These are phyloP conservation scores for Diphasiastrum complanatum DNA, from an alignment of 83 land plant species.

Conservation along the genomic window DNA sequence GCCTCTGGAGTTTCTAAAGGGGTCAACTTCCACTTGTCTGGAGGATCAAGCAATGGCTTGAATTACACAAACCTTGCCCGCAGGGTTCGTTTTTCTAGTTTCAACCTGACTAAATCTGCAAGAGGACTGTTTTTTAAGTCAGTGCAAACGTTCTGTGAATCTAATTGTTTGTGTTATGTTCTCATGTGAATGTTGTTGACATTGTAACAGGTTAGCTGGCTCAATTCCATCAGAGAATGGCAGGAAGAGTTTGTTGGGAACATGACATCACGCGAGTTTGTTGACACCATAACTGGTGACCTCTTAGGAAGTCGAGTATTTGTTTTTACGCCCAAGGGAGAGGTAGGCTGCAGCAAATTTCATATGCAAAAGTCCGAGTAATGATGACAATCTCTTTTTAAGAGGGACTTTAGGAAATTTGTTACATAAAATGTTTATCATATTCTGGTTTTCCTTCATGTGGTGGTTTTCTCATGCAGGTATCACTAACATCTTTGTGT, in stretches of 20 bases:
- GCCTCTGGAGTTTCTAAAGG: not conserved
- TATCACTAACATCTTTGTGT: too few species aligned
- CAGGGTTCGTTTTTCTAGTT: too few species aligned
- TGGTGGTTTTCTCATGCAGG: too few species aligned
- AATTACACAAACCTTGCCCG: conserved; percentile 74
- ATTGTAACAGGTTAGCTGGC: conserved; percentile 79
- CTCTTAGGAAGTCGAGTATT: conserved; percentile 91
- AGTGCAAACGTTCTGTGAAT: too few species aligned
- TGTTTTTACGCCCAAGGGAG: conserved; percentile 96
- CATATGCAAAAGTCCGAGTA: not conserved
- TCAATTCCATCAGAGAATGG: conserved; percentile 97
- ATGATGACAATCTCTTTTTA: too few species aligned
- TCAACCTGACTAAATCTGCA: too few species aligned
- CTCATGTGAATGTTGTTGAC: not conserved
- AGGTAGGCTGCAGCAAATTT: conserved; percentile 33
- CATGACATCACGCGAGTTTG: conserved; percentile 96
- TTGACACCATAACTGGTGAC: conserved; percentile 83
- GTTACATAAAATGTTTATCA: too few species aligned
- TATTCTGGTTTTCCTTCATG: too few species aligned
- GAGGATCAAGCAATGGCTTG: conserved; percentile 42
- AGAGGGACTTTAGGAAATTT: too few species aligned
- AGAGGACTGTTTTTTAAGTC: too few species aligned
- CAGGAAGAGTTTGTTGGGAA: conserved; percentile 98
- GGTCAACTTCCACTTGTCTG: conserved; percentile 33
- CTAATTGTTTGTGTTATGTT: conserved; percentile 18